Conservation (phyloP, 768 basidiomycete genomes). For the Lentinus tigrinus region DNA sequence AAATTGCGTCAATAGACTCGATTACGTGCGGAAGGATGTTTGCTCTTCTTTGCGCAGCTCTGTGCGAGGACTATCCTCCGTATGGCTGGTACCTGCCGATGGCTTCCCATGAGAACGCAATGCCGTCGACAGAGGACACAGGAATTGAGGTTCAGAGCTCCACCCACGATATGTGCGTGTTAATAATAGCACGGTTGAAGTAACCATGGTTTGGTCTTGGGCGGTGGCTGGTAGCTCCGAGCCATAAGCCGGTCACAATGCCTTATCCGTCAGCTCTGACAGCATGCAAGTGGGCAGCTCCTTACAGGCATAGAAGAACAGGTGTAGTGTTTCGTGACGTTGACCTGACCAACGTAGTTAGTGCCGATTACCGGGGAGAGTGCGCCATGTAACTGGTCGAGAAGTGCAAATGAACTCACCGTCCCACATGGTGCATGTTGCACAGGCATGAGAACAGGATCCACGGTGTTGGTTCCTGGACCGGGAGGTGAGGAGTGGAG, state of each 20-base stretch:
- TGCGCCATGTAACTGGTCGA: too few species aligned
- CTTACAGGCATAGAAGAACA: too few species aligned
- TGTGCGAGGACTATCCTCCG: not conserved
- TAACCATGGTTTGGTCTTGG: not conserved
- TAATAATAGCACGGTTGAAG: not conserved
- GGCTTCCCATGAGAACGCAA: conserved; percentile 11
- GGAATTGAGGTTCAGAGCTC: not conserved
- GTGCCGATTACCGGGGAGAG: too few species aligned
- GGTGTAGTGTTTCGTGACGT: too few species aligned
- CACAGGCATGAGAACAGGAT: conserved; percentile 3
- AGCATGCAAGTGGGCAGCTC: too few species aligned
- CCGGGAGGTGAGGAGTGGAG: not conserved
- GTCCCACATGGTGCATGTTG: not conserved
- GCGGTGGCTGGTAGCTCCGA: not conserved
- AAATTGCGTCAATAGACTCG: not conserved
- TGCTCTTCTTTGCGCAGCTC: not conserved
- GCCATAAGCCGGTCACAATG: too few species aligned
- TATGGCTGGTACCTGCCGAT: conserved; percentile 1
- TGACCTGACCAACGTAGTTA: too few species aligned
- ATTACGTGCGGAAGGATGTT: not conserved
- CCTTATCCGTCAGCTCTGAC: too few species aligned
- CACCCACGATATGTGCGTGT: not conserved
- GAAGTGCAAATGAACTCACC: not conserved
- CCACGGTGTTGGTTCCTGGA: not conserved
- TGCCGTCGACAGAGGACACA: not conserved